phyloP scores from a whole-genome alignment of 176 grass and related monocot species.

The Hyparrhenia diplandra region DNA sequence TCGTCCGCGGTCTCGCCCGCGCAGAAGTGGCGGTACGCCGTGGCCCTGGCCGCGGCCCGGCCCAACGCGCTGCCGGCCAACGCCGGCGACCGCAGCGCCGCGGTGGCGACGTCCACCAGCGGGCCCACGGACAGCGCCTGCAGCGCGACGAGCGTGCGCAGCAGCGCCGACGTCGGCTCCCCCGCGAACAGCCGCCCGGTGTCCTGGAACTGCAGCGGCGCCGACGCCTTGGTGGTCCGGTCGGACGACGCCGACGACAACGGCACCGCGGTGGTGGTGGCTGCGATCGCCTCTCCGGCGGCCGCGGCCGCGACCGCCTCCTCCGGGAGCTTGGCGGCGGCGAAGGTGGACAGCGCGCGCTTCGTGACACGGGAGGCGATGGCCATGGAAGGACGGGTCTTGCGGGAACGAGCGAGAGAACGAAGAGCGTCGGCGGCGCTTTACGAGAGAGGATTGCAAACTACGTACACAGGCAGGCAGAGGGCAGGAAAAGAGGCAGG shows the following conservation, averaged over 20 bases:
- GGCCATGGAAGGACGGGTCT: constrained; percentile 49
- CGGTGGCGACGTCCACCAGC: constrained; percentile 51
- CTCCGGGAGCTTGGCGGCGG: constrained; percentile 49
- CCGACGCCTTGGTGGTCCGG: too few species aligned
- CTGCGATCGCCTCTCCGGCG: constrained; percentile 18
- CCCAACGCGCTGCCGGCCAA: constrained; percentile 42
- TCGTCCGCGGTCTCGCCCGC: constrained; percentile 74
- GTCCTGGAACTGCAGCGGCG: constrained; percentile 49
- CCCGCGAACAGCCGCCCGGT: constrained; percentile 60
- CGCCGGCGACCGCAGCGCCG: constrained; percentile 38
- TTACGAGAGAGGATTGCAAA: neutral
- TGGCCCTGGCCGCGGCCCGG: constrained; percentile 44
- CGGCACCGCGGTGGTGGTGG: neutral
- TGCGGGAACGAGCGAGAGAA: neutral
- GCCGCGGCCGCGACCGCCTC: constrained; percentile 36
- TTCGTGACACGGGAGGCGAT: constrained; percentile 41
- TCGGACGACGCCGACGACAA: neutral
- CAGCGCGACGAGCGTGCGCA: constrained; percentile 57
- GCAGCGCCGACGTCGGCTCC: constrained; percentile 45
- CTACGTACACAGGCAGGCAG: neutral
- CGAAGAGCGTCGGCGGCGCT: neutral
- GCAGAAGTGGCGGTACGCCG: constrained; percentile 66
- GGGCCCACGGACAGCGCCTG: constrained; percentile 58
- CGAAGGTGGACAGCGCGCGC: constrained; percentile 43
- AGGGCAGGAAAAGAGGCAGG: too few species aligned